phyloP scores from a whole-genome alignment of 129 eudicot genomes.

The Arctium lappa region DNA sequence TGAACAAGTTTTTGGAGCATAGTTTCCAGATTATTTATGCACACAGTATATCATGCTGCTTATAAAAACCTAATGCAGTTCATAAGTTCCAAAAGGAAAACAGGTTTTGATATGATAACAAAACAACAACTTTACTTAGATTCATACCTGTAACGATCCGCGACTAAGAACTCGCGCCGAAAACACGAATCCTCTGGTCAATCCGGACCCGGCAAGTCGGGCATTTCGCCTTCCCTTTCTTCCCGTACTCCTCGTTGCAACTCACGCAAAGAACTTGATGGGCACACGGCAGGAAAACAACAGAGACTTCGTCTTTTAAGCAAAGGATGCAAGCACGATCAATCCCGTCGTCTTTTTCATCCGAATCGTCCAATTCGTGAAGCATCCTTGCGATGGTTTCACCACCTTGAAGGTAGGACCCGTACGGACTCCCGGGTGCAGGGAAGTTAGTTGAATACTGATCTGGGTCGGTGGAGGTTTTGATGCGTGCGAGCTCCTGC shows the following conservation, averaged over 20 bases:
- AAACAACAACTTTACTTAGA: neutral
- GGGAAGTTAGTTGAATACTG: conserved; percentile 9
- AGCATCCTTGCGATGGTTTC: conserved; percentile 45
- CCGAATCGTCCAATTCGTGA: conserved; percentile 41
- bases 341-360: conserved; percentile 25
- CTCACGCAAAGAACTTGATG: conserved; percentile 46
- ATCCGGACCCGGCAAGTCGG: conserved; percentile 4
- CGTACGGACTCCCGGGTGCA: conserved; percentile 12
- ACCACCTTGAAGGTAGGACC: conserved; percentile 29
- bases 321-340: conserved; percentile 63
- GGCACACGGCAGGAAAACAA: conserved; percentile 78
- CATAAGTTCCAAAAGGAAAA: neutral
- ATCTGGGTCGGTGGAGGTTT: conserved; percentile 32
- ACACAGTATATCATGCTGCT: neutral
- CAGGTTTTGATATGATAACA: neutral
- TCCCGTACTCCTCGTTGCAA: conserved; percentile 5
- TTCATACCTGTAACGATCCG: neutral
- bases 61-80: neutral
- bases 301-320: conserved; percentile 62
- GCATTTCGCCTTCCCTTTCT: conserved; percentile 11
- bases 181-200: conserved; percentile 25
- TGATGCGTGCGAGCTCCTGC: conserved; percentile 63
- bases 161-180: conserved; percentile 10
- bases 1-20: neutral
- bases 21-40: neutral